Conservation (phyloP, 768 basidiomycete species). For the Trametes villosa region DNA sequence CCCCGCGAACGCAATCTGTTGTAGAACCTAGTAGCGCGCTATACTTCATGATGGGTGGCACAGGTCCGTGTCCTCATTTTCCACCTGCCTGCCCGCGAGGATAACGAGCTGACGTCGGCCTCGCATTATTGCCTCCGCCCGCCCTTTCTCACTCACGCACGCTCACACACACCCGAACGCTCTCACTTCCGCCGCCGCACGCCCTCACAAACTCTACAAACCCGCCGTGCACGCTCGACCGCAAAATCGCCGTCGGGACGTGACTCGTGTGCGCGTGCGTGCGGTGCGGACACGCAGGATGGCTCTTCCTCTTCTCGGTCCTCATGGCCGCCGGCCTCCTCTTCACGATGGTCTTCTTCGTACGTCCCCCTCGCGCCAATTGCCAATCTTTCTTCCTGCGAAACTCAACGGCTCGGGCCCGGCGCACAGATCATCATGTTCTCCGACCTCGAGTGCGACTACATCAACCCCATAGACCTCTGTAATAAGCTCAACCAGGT, state of each 20-base stretch:
- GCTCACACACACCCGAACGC: background rate
- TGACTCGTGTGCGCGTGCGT: background rate
- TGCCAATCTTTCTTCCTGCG: no score
- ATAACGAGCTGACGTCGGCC: conserved; percentile 5
- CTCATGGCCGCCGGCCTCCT: conserved; percentile 92
- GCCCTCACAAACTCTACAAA: background rate
- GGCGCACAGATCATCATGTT: conserved; percentile 95
- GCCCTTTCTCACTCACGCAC: background rate
- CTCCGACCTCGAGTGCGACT: conserved; percentile 98
- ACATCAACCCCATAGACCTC: conserved; percentile 99
- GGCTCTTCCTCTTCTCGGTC: conserved; percentile 97
- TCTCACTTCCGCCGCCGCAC: background rate
- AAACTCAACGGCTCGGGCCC: background rate
- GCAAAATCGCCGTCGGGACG: no score
- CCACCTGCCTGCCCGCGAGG: background rate
- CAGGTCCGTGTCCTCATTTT: conserved; percentile 8
- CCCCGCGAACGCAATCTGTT: background rate
- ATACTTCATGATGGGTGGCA: conserved; percentile 16
- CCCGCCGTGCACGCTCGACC: no score
- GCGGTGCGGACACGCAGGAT: conserved; percentile 57
- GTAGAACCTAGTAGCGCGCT: conserved; percentile 1
- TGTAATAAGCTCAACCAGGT: conserved; percentile 99
- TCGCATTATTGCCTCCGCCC: background rate
- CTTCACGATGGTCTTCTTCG: conserved; percentile 99
- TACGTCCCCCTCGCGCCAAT: conserved; percentile 48